Percentiles rank a stretch among this genome's conserved stretches.
Evolutionary conservation across 75 land plant genomes (phyloP).

Genomic region (Cunninghamia lanceolata): DNA sequence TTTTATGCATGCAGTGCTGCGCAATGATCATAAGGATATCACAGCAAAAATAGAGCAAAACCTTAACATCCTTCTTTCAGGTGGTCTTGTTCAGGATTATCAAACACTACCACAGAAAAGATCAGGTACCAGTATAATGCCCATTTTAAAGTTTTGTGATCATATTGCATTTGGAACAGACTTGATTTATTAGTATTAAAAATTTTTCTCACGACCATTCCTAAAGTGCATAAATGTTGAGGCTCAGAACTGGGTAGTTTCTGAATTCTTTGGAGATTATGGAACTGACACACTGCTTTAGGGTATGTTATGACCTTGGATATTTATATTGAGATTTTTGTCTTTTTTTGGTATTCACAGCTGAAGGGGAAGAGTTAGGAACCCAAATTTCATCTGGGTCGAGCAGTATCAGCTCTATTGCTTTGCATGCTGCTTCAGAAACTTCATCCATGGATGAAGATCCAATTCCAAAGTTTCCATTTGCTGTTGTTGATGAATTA

Average conservation of each 20-base stretch:
- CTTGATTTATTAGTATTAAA: neutral
- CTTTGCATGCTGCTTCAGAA: conserved; percentile 8
- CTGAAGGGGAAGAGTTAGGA: conserved; percentile 21
- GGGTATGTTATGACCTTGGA: neutral
- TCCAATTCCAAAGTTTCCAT: conserved; percentile 43
- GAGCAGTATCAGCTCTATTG: neutral
- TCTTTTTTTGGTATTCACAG: conserved; percentile 6
- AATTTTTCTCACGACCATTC: neutral
- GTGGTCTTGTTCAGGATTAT: conserved; percentile 25
- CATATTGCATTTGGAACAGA: neutral
- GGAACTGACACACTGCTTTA: neutral
- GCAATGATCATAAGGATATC: conserved; percentile 78
- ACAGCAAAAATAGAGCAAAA: conserved; percentile 67
- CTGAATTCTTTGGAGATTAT: neutral
- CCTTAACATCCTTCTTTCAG: conserved; percentile 73
- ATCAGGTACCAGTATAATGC: conserved; percentile 36
- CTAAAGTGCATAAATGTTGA: neutral
- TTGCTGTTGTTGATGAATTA: conserved; percentile 92
- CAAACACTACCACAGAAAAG: conserved; percentile 29
- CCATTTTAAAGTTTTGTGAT: neutral
- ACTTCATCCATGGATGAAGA: conserved; percentile 53
- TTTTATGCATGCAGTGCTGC: conserved; percentile 49
- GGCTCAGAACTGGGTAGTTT: neutral
- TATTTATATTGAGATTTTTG: neutral
- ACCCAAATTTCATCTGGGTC: conserved; percentile 1